Base-by-base conservation (phyloP, 805 yeast species). In the Lipomyces mesembrius region DNA sequence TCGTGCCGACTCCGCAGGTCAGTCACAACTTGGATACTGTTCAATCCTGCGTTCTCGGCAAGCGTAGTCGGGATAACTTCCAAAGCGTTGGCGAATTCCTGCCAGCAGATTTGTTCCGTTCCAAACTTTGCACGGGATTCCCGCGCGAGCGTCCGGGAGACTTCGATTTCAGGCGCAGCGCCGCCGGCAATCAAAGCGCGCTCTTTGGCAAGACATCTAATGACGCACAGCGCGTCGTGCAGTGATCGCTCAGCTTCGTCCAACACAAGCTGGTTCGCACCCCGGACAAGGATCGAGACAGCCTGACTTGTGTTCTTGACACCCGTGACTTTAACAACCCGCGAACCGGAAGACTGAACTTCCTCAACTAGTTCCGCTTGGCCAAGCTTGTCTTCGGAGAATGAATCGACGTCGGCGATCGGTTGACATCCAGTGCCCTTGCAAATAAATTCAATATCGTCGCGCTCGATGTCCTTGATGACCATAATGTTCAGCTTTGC, bases 161-260 rank as follows among this genome's bases (percentile, higher is more conserved):
- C 88, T 81, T 93, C 97, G 71, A 92, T 87, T 80, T 92, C 98
- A 57, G 98, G 97, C 5, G 99, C 98, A 74, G 98, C 99, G 71
- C 99, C 99, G 74, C 99, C 99, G 14, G 98, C 97, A 80, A 95
- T 92, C 76, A 90, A 82, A 0, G 93, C 97, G 75, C 85, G 89
- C 77, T 91, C 92, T 76, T 92, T 91, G 34, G 92, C 97, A 64
- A 92, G 82, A 80, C 97, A 90, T 77, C 96, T 82, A 70, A 89
- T 83, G 64, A 94, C 99, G 84, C 99, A 95, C 65, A 95, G 84
- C 0, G 99, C 98, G 79, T 95, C 99, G 76, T 95, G 99, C 71
- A 95, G 82, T 2, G 98, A 93, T 80, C 99, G 88, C 78, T 95
- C 99, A 51, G 98, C 88, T 81, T 95, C 99, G 79, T 95, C 99